Conservation (phyloP, 371 early-diverging fungal genomes). For the Apophysomyces ossiformis region DNA sequence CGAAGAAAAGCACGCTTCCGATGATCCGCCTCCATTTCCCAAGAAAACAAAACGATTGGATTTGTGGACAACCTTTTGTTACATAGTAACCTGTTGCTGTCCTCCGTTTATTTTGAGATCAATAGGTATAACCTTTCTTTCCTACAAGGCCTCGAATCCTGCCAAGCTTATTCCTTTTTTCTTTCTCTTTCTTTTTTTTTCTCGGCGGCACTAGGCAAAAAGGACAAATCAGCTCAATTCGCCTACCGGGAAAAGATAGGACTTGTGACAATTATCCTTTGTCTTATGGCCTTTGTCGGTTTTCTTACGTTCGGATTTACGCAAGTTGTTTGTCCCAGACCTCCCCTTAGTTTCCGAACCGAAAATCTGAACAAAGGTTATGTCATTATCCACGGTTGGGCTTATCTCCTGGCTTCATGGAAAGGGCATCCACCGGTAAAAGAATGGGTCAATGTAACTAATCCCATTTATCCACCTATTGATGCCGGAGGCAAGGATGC, state of each 20-base stretch:
- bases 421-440: slow-evolving; percentile 57
- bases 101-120: slow-evolving; percentile 50
- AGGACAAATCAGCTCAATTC: slow-evolving; percentile 63
- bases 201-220: slow-evolving; percentile 43
- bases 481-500: slow-evolving; percentile 77
- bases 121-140: slow-evolving; percentile 43
- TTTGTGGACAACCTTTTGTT: slow-evolving; percentile 53
- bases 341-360: slow-evolving; percentile 47
- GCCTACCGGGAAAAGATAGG: slow-evolving; percentile 91
- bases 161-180: not conserved
- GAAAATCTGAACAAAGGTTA: slow-evolving; percentile 50
- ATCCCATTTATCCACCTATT: slow-evolving; percentile 65
- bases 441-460: slow-evolving; percentile 37
- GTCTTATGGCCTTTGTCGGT: slow-evolving; percentile 73
- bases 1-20: not conserved
- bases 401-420: slow-evolving; percentile 63
- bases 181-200: slow-evolving; percentile 16
- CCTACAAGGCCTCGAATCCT: not conserved
- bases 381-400: slow-evolving; percentile 63
- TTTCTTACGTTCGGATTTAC: slow-evolving; percentile 80
- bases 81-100: slow-evolving; percentile 59
- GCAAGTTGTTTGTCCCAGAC: slow-evolving; percentile 60
- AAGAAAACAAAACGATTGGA: slow-evolving; percentile 18
- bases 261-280: slow-evolving; percentile 70
- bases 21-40: slow-evolving; percentile 1